Evolutionary conservation across 805 yeast genomes (phyloP).

Genomic region (Lachancea lanzarotensis): DNA sequence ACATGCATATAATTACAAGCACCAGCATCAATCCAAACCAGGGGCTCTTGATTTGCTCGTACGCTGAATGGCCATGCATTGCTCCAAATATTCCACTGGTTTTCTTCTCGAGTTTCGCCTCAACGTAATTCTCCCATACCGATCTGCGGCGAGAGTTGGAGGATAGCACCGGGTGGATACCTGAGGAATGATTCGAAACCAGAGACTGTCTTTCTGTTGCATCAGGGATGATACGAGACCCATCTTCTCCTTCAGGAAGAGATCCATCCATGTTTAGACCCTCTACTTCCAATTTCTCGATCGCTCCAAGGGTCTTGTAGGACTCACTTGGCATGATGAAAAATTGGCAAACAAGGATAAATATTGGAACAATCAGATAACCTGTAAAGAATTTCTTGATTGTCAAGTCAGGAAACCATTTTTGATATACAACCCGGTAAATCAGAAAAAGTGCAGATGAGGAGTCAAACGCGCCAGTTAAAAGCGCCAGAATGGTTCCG

Average conservation of each 20-base stretch:
- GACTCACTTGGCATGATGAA: conserved; percentile 74
- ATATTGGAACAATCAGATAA: conserved; percentile 70
- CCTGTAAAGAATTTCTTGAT: conserved; percentile 55
- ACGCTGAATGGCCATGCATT: conserved; percentile 55
- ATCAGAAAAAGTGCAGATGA: conserved; percentile 80
- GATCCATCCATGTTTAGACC: conserved; percentile 68
- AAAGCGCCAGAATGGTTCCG: conserved; percentile 70
- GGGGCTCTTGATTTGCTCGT: conserved; percentile 43
- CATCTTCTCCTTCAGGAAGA: conserved; percentile 35
- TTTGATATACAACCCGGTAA: conserved; percentile 62
- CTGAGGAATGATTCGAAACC: conserved; percentile 14
- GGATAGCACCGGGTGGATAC: conserved; percentile 6
- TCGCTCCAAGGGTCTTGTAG: conserved; percentile 62
- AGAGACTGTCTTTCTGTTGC: conserved; percentile 34
- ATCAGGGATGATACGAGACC: conserved; percentile 41
- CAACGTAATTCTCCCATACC: conserved; percentile 60
- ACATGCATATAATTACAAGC: conserved; percentile 83
- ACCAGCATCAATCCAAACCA: conserved; percentile 77
- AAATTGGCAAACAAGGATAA: conserved; percentile 67
- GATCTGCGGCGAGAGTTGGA: conserved; percentile 41
- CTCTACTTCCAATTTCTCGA: conserved; percentile 63
- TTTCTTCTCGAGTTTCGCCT: conserved; percentile 42
- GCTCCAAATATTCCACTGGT: conserved; percentile 70
- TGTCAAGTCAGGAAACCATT: conserved; percentile 22
- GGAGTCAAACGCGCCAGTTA: conserved; percentile 93